Evolutionary conservation across 1,284 basidiomycete genomes (phyloP), one percentile per base, ranked within the genome.

Genomic region (Microbotryomycetes sp.): DNA sequence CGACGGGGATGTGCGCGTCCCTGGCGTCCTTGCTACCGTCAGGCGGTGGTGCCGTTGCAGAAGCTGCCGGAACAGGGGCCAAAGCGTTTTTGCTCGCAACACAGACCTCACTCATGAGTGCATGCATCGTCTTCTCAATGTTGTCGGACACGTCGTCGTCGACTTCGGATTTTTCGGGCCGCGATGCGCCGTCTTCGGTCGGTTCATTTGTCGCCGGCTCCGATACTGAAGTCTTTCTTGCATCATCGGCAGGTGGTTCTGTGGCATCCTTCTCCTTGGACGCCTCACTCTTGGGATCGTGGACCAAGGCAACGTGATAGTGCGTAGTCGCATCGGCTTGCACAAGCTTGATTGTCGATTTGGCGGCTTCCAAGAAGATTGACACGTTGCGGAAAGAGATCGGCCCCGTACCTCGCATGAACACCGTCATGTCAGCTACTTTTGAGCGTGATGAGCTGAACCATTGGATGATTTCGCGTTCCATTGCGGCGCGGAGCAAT

Each of bases 321-420:
- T 54, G 73, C 31, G 80, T 76, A 7, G 80, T 71, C 3, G 83
- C 80, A 60, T 80, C 86, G 1, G 88, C 86, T 31, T 83, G 80
- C 27, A 82, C 82, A 7, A 97, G 80, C 66, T 84, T 80, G 73
- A 88, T 91, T 28, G 88, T 77, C 3, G 84, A 80, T 60, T 83
- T 80, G 0, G 87, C 84, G 4, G 84, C 82, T 52, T 87, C 80
- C 52, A 97, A 77, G 77, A 98, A 98, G 11, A 81, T 76, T 45
- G 82, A 77, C 0, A 90, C 81, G 73, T 96, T 86, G 46, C 94
- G 86, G 57, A 93, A 79, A 0, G 89, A 90, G 68, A 88, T 82
- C n/a, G 86, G 82, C 64, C 83, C 85, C 70, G 88, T 86, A 70
- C 84, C 85, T 35, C 87, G 85, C 57, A 91, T 81, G 72, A 87